phyloP scores from a whole-genome alignment of 31 red algal genomes.

The Porphyra umbilicalis region DNA sequence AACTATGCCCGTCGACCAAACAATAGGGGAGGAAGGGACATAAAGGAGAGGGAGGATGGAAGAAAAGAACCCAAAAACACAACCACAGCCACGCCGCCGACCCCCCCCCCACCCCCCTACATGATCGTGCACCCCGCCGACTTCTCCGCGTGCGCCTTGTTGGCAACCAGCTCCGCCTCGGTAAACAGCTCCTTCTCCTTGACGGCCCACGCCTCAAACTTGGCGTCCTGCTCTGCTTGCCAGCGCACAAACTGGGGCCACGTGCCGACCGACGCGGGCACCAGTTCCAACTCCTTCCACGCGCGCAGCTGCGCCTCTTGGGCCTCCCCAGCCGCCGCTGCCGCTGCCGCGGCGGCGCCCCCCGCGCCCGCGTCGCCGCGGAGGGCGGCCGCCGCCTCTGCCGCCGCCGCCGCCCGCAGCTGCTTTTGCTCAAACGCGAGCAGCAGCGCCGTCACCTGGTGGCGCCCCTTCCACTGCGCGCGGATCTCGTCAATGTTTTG shows the following conservation, averaged over 20 bases:
- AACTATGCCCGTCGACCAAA: no score
- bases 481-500: conserved; percentile 79
- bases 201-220: conserved; percentile 57
- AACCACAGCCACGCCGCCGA: no score
- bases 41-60: background rate
- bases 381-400: background rate
- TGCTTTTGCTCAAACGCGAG: conserved; percentile 36
- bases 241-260: conserved; percentile 56
- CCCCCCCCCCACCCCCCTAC: no score
- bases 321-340: background rate
- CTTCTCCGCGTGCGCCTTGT: conserved; percentile 6
- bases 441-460: conserved; percentile 70
- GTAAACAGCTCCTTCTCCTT: conserved; percentile 45
- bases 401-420: conserved; percentile 15
- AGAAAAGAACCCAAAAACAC: background rate
- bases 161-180: conserved; percentile 14
- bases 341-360: background rate
- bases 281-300: conserved; percentile 37
- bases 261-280: conserved; percentile 47
- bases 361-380: background rate
- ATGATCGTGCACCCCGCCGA: background rate
- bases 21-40: no score
- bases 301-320: conserved; percentile 14
- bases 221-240: conserved; percentile 63
- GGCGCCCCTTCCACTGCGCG: conserved; percentile 89